Evolutionary conservation across 371 early-diverging fungal genomes (phyloP).

Genomic region (Mortierella sp.): DNA sequence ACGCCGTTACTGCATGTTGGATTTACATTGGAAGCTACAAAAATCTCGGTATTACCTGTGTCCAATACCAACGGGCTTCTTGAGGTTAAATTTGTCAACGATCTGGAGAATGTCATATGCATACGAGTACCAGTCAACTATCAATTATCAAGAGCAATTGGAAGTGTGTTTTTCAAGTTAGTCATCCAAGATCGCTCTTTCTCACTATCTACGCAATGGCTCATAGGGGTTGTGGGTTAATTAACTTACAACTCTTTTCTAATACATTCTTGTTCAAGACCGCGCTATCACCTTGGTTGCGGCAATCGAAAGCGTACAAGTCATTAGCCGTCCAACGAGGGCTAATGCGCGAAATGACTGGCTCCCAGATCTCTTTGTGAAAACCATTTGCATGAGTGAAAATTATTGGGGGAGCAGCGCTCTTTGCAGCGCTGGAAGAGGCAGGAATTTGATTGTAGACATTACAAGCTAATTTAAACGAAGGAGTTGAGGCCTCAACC

Average conservation of each 20-base stretch:
- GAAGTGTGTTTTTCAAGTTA: too few species aligned
- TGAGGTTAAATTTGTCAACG: conserved; percentile 42
- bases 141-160: background rate
- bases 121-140: conserved; percentile 51
- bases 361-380: conserved; percentile 55
- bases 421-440: background rate
- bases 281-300: conserved; percentile 52
- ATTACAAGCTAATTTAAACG: conserved; percentile 42
- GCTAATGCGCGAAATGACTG: conserved; percentile 38
- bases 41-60: conserved; percentile 35
- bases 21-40: background rate
- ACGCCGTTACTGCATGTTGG: background rate
- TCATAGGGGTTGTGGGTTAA: background rate
- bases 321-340: conserved; percentile 34
- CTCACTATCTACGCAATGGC: too few species aligned
- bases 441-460: conserved; percentile 25
- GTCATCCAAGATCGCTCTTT: too few species aligned
- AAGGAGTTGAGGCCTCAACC: conserved; percentile 35
- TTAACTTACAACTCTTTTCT: conserved; percentile 33
- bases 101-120: conserved; percentile 42
- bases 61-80: conserved; percentile 46
- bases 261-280: conserved; percentile 45
- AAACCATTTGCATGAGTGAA: conserved; percentile 55
- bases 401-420: conserved; percentile 19
- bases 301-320: conserved; percentile 52